Conservation (phyloP, 139 green algal genomes). For the Chlamydomonas incerta region DNA sequence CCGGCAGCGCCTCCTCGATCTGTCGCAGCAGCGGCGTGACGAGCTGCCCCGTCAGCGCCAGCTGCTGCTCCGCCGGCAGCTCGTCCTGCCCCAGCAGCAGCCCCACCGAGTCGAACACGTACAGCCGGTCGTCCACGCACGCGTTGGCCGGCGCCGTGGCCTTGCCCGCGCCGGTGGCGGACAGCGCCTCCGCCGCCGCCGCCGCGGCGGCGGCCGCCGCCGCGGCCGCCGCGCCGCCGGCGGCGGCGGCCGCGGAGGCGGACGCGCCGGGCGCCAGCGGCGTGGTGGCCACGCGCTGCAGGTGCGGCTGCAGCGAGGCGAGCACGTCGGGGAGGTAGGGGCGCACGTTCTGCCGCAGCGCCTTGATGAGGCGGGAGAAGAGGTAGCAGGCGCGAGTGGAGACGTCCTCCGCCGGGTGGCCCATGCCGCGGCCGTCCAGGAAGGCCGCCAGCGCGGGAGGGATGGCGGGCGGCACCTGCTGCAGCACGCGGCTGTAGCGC, state of each 20-base stretch:
- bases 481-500: conserved; percentile 66
- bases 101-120: conserved; percentile 90
- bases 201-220: background rate
- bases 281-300: conserved; percentile 72
- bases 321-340: conserved; percentile 70
- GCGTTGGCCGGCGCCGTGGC: conserved; percentile 32
- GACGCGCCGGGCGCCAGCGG: conserved; percentile 52
- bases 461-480: conserved; percentile 58
- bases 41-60: conserved; percentile 62
- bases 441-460: conserved; percentile 66
- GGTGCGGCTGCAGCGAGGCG: conserved; percentile 68
- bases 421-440: conserved; percentile 71
- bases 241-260: background rate
- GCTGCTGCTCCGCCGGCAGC: conserved; percentile 74
- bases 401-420: conserved; percentile 68
- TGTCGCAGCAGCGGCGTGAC: conserved; percentile 73
- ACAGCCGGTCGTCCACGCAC: conserved; percentile 84
- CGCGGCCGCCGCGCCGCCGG: background rate
- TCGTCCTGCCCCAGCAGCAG: conserved; percentile 87
- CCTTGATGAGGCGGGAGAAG: conserved; percentile 83
- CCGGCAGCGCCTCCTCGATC: conserved; percentile 56
- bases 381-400: conserved; percentile 84
- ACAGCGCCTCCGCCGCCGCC: no score
- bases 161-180: conserved; percentile 20
- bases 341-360: conserved; percentile 68